Conservation (phyloP, 1,139 yeast species). For the Yamadazyma oceani region DNA sequence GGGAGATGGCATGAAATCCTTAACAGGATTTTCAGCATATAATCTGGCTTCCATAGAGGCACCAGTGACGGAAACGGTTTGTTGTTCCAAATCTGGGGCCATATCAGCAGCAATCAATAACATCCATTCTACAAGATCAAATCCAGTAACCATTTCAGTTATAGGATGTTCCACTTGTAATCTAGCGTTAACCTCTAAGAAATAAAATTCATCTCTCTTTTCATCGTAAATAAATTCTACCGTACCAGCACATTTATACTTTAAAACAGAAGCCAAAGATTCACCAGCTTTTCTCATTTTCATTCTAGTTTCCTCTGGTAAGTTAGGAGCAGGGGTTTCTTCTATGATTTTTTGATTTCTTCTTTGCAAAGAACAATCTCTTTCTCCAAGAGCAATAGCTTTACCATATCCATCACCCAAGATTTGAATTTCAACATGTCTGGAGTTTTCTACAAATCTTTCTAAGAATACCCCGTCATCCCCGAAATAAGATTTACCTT, state of each 20-base stretch:
- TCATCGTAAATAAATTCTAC: constrained; percentile 94
- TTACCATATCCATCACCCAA: constrained; percentile 93
- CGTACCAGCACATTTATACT: constrained; percentile 95
- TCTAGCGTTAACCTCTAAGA: constrained; percentile 94
- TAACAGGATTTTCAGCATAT: constrained; percentile 95
- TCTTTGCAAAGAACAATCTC: constrained; percentile 96
- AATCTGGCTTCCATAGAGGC: constrained; percentile 96
- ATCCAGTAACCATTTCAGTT: constrained; percentile 91
- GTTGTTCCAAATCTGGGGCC: constrained; percentile 68
- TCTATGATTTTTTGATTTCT: constrained; percentile 95
- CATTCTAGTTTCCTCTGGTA: constrained; percentile 74
- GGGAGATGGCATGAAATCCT: constrained; percentile 93
- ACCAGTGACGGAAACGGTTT: constrained; percentile 63
- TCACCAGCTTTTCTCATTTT: constrained; percentile 84
- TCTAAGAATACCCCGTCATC: constrained; percentile 94
- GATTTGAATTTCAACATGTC: constrained; percentile 96
- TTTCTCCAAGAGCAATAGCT: constrained; percentile 91
- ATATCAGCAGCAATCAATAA: constrained; percentile 83
- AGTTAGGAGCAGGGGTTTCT: constrained; percentile 96
- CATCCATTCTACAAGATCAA: constrained; percentile 98
- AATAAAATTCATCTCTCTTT: constrained; percentile 82
- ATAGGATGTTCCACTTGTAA: constrained; percentile 97
- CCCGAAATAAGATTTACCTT: constrained; percentile 89
- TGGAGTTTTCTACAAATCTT: constrained; percentile 87
- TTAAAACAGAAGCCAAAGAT: constrained; percentile 73